A percentile compares a stretch with the other conserved stretches of the same genome.
Evolutionary conservation across 495 filamentous ascomycete species (phyloP).

Genomic region (Hypoxylon trugodes): DNA sequence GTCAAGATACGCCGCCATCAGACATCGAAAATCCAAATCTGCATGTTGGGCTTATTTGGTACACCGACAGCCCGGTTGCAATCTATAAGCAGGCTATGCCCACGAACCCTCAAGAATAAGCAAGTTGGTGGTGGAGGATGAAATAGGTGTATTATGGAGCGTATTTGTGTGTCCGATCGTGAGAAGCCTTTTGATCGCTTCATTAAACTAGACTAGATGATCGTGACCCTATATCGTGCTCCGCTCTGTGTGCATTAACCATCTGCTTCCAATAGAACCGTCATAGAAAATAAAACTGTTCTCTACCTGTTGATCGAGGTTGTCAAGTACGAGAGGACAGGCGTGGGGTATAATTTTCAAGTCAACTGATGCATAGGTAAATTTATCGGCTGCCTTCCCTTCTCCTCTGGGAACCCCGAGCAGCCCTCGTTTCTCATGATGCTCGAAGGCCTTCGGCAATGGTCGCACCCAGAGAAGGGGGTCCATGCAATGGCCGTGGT

Average conservation of each 20-base stretch:
- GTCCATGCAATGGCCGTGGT: slow-evolving; percentile 25
- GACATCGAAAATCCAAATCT: slow-evolving; percentile 9
- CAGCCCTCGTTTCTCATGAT: slow-evolving; percentile 47
- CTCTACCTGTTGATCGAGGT: slow-evolving; percentile 36
- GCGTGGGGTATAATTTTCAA: slow-evolving; percentile 40
- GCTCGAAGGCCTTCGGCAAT: slow-evolving; percentile 29
- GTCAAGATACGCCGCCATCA: slow-evolving; percentile 32
- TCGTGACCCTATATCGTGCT: slow-evolving; percentile 28
- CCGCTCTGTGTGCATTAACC: slow-evolving; percentile 23
- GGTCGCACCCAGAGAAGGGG: slow-evolving; percentile 14
- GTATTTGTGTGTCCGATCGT: slow-evolving; percentile 27
- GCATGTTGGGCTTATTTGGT: background rate
- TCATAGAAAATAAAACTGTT: slow-evolving; percentile 35
- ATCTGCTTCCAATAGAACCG: slow-evolving; percentile 32
- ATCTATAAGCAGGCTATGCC: background rate
- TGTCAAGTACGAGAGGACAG: slow-evolving; percentile 33
- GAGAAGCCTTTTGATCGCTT: slow-evolving; percentile 20
- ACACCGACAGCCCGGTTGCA: slow-evolving; percentile 7
- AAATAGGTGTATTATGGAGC: slow-evolving; percentile 38
- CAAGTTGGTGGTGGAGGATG: slow-evolving; percentile 10
- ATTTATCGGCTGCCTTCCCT: slow-evolving; percentile 34
- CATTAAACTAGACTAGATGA: slow-evolving; percentile 28
- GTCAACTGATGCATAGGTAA: slow-evolving; percentile 36
- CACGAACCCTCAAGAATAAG: background rate
- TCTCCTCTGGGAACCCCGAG: slow-evolving; percentile 33